These are phyloP conservation scores for Tardiomyces blankii DNA, from an alignment of 1,139 yeast species.

Conservation along the genomic window DNA sequence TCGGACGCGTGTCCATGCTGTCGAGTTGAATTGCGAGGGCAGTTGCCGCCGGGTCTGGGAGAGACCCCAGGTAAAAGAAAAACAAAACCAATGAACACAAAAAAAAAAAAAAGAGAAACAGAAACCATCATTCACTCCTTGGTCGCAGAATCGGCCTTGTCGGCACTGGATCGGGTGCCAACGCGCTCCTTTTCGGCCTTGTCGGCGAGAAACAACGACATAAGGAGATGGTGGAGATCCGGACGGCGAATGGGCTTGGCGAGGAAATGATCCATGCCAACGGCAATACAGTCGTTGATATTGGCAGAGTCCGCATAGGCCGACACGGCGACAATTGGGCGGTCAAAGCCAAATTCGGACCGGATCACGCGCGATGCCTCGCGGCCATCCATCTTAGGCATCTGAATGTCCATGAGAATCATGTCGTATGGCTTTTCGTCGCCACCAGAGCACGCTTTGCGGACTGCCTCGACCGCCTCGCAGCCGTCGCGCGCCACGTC, in stretches of 20 bases:
- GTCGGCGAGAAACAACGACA: background rate
- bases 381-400: conserved; percentile 90
- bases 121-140: too few relatives aligned
- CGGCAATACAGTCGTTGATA: conserved; percentile 67
- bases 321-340: conserved; percentile 85
- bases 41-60: too few relatives aligned
- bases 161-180: background rate
- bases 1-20: too few relatives aligned
- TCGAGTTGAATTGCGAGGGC: too few relatives aligned
- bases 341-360: conserved; percentile 41
- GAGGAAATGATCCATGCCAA: conserved; percentile 86
- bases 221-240: conserved; percentile 14
- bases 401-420: conserved; percentile 92
- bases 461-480: conserved; percentile 66
- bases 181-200: background rate
- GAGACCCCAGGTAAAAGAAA: too few relatives aligned
- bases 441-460: conserved; percentile 34
- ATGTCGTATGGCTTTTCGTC: conserved; percentile 47
- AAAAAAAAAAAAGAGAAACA: too few relatives aligned
- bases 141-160: too few relatives aligned
- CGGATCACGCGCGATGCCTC: conserved; percentile 69
- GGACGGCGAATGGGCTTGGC: conserved; percentile 73
- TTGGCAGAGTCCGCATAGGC: conserved; percentile 93
- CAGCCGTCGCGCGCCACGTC: conserved; percentile 84
- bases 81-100: too few relatives aligned